A percentile compares a stretch with the other conserved stretches of the same genome.
Conservation (phyloP, 805 yeast species). For the Lachancea nothofagi region DNA sequence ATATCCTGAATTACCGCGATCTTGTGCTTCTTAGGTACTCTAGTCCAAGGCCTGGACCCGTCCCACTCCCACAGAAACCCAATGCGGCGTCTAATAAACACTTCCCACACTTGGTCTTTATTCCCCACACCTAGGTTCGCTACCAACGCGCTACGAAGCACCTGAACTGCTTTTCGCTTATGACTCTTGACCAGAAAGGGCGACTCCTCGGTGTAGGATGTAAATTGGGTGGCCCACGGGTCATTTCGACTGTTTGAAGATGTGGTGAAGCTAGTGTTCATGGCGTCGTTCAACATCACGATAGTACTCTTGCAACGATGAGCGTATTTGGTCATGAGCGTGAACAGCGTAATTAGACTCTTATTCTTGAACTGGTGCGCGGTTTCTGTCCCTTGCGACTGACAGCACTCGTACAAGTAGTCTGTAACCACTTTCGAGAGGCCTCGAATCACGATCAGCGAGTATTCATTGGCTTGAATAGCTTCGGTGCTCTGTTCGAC, state of each 20-base stretch:
- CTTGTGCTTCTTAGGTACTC: slow-evolving; percentile 3
- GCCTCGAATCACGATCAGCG: slow-evolving; percentile 28
- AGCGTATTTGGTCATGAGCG: slow-evolving; percentile 27
- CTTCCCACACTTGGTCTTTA: slow-evolving; percentile 30
- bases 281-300: slow-evolving; percentile 28
- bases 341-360: slow-evolving; percentile 23
- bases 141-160: slow-evolving; percentile 27
- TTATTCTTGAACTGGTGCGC: slow-evolving; percentile 29
- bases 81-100: slow-evolving; percentile 23
- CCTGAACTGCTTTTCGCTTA: slow-evolving; percentile 23
- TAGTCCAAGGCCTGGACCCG: background rate
- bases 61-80: slow-evolving; percentile 31
- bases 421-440: slow-evolving; percentile 28
- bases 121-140: slow-evolving; percentile 30
- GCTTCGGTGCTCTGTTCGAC: background rate
- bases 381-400: background rate
- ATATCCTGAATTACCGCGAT: slow-evolving; percentile 7
- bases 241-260: slow-evolving; percentile 5
- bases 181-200: slow-evolving; percentile 8
- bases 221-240: slow-evolving; percentile 6
- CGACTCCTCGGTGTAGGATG: slow-evolving; percentile 17
- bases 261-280: slow-evolving; percentile 28
- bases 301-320: slow-evolving; percentile 19
- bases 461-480: slow-evolving; percentile 9
- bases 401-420: slow-evolving; percentile 14